These are phyloP conservation scores for Fusarium buharicum DNA, from an alignment of 2,329 filamentous ascomycete genomes.

Conservation along the genomic window DNA sequence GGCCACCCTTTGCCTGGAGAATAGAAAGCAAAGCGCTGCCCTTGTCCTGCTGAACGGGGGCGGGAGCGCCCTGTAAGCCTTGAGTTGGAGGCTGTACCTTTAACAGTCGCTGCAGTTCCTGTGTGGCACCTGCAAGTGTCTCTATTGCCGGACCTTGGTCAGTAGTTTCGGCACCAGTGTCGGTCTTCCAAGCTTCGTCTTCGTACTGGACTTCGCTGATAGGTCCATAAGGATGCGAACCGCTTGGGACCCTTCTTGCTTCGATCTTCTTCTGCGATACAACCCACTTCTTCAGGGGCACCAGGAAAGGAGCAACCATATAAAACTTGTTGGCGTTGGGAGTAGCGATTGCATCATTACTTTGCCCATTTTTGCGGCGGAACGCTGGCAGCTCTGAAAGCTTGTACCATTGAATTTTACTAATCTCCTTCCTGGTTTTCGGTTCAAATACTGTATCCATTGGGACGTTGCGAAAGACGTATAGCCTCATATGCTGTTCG, in stretches of 20 bases:
- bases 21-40: slow-evolving; percentile 65
- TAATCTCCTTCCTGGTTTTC: slow-evolving; percentile 94
- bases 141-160: slow-evolving; percentile 54
- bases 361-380: slow-evolving; percentile 72
- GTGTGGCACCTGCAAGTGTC: slow-evolving; percentile 62
- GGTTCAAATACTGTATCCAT: slow-evolving; percentile 90
- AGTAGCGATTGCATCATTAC: slow-evolving; percentile 64
- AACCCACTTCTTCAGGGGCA: slow-evolving; percentile 89
- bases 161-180: slow-evolving; percentile 47
- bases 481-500: slow-evolving; percentile 92
- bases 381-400: slow-evolving; percentile 87
- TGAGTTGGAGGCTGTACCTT: slow-evolving; percentile 66
- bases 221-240: slow-evolving; percentile 54
- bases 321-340: slow-evolving; percentile 89
- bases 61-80: slow-evolving; percentile 53
- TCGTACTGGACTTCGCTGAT: slow-evolving; percentile 69
- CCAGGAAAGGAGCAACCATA: slow-evolving; percentile 95
- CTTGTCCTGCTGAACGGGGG: slow-evolving; percentile 53
- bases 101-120: slow-evolving; percentile 64
- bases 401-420: slow-evolving; percentile 95
- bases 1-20: slow-evolving; percentile 54
- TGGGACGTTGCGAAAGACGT: slow-evolving; percentile 89
- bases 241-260: slow-evolving; percentile 57
- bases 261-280: slow-evolving; percentile 83
- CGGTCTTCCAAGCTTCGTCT: slow-evolving; percentile 65